Percentiles rank a stretch among this genome's conserved stretches.
Conservation (phyloP, 257 asterid species). For the Sherardia arvensis region DNA sequence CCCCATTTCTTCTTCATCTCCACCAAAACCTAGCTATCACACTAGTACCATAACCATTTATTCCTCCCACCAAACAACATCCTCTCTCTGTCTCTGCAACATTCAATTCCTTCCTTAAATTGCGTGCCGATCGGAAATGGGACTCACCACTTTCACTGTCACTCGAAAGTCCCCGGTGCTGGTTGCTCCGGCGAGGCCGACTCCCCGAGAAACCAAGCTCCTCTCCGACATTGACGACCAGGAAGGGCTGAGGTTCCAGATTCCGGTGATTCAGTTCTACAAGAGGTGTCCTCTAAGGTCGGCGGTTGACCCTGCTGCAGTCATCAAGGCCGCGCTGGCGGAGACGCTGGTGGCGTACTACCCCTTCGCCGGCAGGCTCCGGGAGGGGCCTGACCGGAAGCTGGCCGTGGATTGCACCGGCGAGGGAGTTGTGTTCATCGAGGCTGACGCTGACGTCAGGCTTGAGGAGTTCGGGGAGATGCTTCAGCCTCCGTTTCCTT, state of each 20-base stretch:
- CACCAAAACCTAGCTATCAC: not conserved
- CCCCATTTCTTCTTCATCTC: not conserved
- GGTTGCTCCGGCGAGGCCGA: constrained; percentile 43
- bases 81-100: not conserved
- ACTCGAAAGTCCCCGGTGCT: constrained; percentile 33
- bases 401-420: constrained; percentile 72
- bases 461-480: constrained; percentile 45
- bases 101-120: not conserved
- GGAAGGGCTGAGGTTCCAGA: constrained; percentile 52
- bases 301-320: constrained; percentile 35
- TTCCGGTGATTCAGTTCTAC: constrained; percentile 55
- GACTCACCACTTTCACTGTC: constrained; percentile 27
- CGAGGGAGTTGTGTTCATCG: constrained; percentile 54
- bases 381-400: constrained; percentile 39
- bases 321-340: constrained; percentile 43
- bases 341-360: constrained; percentile 52
- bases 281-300: no score
- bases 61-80: not conserved
- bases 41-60: not conserved
- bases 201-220: constrained; percentile 39
- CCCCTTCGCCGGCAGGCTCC: constrained; percentile 65
- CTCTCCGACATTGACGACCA: constrained; percentile 68
- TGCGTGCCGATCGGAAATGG: not conserved
- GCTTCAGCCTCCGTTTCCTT: constrained; percentile 56
- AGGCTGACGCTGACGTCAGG: constrained; percentile 51